A percentile compares a stretch with the other conserved stretches of the same genome.
Conservation (phyloP, 148 eudicot genomes). For the Silene uniflora region DNA sequence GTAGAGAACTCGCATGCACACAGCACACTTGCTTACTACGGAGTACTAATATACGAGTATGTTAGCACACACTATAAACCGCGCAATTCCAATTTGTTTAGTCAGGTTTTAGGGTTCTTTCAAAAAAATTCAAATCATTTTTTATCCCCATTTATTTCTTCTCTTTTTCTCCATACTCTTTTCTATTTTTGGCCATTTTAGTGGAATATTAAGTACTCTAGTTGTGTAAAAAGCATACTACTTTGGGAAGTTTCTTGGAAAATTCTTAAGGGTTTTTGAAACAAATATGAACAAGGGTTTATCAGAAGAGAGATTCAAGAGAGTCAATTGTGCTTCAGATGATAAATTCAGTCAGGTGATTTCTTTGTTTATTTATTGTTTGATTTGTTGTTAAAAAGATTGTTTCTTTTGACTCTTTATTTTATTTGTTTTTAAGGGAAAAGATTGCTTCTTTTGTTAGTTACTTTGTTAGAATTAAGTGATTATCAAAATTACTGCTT, state of each 20-base stretch:
- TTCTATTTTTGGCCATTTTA: not conserved
- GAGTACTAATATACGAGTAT: too few species aligned
- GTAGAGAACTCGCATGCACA: too few species aligned
- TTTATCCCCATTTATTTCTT: not conserved
- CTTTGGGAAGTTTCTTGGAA: not conserved
- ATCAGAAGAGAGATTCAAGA: constrained; percentile 1
- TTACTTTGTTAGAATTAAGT: not conserved
- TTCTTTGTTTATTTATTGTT: not conserved
- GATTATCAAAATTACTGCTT: constrained; percentile 4
- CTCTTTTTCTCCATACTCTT: not conserved
- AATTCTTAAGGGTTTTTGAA: not conserved
- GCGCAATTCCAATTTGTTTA: too few species aligned
- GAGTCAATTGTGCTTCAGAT: constrained; percentile 4
- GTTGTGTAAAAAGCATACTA: not conserved
- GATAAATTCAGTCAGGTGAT: constrained; percentile 2
- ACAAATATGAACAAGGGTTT: constrained; percentile 1
- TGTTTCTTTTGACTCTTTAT: not conserved
- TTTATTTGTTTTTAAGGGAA: not conserved
- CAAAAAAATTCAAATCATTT: too few species aligned
- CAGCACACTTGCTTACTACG: too few species aligned
- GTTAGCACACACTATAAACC: too few species aligned
- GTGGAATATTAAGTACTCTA: not conserved
- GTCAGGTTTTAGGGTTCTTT: not conserved
- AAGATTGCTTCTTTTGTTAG: not conserved
- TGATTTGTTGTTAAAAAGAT: too few species aligned